phyloP scores from a whole-genome alignment of 2,329 filamentous ascomycete genomes.

The Grosmannia serpens region DNA sequence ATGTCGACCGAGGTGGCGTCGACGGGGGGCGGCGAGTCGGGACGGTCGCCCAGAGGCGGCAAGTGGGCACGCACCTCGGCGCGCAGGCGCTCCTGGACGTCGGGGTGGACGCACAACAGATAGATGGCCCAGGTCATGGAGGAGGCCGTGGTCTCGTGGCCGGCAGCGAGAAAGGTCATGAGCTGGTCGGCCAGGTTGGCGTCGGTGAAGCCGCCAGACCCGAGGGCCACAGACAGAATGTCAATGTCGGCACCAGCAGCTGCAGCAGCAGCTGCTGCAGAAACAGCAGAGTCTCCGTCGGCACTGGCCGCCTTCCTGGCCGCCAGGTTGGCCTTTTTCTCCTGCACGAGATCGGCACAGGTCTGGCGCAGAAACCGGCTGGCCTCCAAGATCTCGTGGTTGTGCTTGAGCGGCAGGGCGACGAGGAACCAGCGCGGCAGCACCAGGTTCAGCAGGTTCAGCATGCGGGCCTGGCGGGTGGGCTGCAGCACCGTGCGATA shows the following conservation, averaged over 20 bases:
- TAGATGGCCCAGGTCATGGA: conserved; percentile 68
- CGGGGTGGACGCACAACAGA: conserved; percentile 52
- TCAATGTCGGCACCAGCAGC: conserved; percentile 47
- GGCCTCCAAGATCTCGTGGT: conserved; percentile 49
- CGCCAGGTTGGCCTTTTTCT: conserved; percentile 49
- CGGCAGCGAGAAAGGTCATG: conserved; percentile 80
- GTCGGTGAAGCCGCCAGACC: conserved; percentile 64
- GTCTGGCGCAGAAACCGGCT: conserved; percentile 48
- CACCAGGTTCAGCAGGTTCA: conserved; percentile 49
- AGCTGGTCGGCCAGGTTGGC: conserved; percentile 77
- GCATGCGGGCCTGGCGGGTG: conserved; percentile 35
- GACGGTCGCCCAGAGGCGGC: conserved; percentile 29
- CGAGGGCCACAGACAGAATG: conserved; percentile 70
- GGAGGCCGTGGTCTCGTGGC: conserved; percentile 69
- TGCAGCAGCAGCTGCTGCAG: no score
- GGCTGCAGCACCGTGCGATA: conserved; percentile 47
- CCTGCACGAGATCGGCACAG: conserved; percentile 55
- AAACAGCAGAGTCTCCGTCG: neutral
- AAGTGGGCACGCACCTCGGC: conserved; percentile 53
- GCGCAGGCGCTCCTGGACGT: conserved; percentile 55
- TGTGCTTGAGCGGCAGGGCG: conserved; percentile 57
- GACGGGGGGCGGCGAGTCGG: conserved; percentile 1
- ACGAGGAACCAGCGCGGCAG: conserved; percentile 51
- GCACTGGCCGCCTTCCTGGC: neutral
- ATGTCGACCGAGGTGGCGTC: conserved; percentile 38